Percentiles rank a stretch among this genome's conserved stretches.
Conservation (phyloP, 2,329 filamentous ascomycete species). For the Penicillium thymicola region DNA sequence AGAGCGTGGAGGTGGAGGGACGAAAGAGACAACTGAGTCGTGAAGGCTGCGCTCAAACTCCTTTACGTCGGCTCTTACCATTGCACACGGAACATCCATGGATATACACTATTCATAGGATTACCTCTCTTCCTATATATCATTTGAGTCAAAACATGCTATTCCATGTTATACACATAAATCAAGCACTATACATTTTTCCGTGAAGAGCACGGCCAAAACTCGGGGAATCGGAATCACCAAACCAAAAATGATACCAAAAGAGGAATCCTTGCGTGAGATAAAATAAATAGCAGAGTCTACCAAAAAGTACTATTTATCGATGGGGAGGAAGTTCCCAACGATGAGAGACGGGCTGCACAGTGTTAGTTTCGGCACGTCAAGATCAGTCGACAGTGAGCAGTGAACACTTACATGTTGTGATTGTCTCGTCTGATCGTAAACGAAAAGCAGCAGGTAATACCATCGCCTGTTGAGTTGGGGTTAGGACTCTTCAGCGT, state of each 20-base stretch:
- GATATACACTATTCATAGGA: not conserved
- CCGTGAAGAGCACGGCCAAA: conserved; percentile 1
- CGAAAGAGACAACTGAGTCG: not conserved
- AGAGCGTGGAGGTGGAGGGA: not conserved
- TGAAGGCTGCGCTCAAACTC: not conserved
- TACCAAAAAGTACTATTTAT: conserved; percentile 30
- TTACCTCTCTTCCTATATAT: not conserved
- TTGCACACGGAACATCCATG: not conserved
- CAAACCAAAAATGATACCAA: not conserved
- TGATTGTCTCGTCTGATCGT: conserved; percentile 92
- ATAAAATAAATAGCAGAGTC: not conserved
- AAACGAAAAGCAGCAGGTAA: conserved; percentile 96
- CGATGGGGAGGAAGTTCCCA: conserved; percentile 85
- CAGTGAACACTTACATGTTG: conserved; percentile 72
- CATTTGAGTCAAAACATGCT: not conserved
- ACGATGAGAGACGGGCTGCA: conserved; percentile 86
- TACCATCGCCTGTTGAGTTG: conserved; percentile 65
- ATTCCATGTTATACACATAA: conserved; percentile 5
- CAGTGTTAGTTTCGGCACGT: conserved; percentile 3
- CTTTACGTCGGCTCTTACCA: not conserved
- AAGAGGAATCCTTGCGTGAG: conserved; percentile 3
- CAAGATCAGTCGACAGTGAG: not conserved
- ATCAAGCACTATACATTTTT: conserved; percentile 15
- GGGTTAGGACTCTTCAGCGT: conserved; percentile 78
- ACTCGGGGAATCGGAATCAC: conserved; percentile 23